Evolutionary conservation across 73 alveolate species (phyloP), one percentile per base, ranked within the genome.

Genomic region (Paramecium caudatum): DNA sequence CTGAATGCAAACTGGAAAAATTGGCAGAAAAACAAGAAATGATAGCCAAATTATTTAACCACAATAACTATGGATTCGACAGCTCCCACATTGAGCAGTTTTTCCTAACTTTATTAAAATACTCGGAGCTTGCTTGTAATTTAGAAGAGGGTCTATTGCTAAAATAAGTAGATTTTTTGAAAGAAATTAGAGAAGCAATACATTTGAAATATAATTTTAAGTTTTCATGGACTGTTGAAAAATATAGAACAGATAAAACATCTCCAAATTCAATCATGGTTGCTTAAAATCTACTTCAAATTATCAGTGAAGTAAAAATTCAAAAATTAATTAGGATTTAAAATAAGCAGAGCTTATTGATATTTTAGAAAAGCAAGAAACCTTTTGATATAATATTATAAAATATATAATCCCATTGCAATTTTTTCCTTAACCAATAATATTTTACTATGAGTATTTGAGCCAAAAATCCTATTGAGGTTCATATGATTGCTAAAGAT

Each of bases 221-320:
- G 94, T 34, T 92, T 32, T 91, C 91, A 17, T 93, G 95, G 95
- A 61, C 65, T 10, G 47, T 93, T 33, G 48, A 39, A 39, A 39
- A 39, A 39, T 39, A 39, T 39, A 39, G 48, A 39, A 39, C 48
- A 39, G 48, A 39, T 39, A 39, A 39, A 39, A 39, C 48, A 39
- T 6, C 5, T 39, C n/a, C 48, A 39, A 39, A 39, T 39, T 5
- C 48, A 39, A 19, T 33, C 19, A 69, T 36, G 41, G 90, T 82
- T 16, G 90, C 91, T 37, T 43, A 82, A 15, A 82, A 90, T 10
- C 55, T 90, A 39, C 82, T 65, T 16, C 55, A 19, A 61, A 50
- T 82, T 4, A 90, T 90, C 5, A 50, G 61, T 23, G 94, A 90
- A 16, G 86, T 33, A 69, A 30, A 19, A 10, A 16, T 36, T 37